Evolutionary conservation across 371 early-diverging fungal species (phyloP), one percentile per base, ranked within the genome.

Genomic region (Mortierella sp.): DNA sequence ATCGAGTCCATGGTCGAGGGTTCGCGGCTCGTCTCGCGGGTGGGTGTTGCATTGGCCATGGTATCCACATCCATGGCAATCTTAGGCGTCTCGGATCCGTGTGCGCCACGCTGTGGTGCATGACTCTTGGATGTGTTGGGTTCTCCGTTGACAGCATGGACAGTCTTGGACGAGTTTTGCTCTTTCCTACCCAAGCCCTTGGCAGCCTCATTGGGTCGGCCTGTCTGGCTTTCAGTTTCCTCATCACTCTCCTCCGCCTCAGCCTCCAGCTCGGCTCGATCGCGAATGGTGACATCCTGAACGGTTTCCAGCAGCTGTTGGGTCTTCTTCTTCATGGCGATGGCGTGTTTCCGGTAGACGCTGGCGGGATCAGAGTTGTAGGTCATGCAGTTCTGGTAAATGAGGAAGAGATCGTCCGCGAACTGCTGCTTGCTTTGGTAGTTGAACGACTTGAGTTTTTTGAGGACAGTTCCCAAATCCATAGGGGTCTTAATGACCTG

Each of bases 401-500:
- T 97, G 57, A 97, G 89, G 70, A 93, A 88, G 19, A 97, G 84
- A 83, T 98, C 98, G 44, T 91, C 89, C 1, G 92, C 91, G 88
- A 98, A 96, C 54, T 96, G 95, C 11, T 92, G 89, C 85, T 96
- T 96, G 80, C 93, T 94, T 75, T 91, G 88, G 83, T 98, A 97
- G 72, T 91, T 88, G 21, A 92, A 88, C 0, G 83, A 83, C 80
- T 95, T 93, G 77, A 98, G 87, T 78, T 97, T 97, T 84, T 95
- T 95, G 44, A 95, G 91, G 76, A 98, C 95, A 34, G 96, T 96
- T n/a, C 95, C 94, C 11, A 98, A 88, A 90, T 97, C 98, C 98
- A 98, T 98, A 0, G 98, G 98, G n/a, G 94, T 88, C 84, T 95
- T 95, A 73, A 98, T 97, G 72, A 97, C 95, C 68, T 97, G 97